Conservation (phyloP, 305 asterid species). For the Solanum hybrid region DNA sequence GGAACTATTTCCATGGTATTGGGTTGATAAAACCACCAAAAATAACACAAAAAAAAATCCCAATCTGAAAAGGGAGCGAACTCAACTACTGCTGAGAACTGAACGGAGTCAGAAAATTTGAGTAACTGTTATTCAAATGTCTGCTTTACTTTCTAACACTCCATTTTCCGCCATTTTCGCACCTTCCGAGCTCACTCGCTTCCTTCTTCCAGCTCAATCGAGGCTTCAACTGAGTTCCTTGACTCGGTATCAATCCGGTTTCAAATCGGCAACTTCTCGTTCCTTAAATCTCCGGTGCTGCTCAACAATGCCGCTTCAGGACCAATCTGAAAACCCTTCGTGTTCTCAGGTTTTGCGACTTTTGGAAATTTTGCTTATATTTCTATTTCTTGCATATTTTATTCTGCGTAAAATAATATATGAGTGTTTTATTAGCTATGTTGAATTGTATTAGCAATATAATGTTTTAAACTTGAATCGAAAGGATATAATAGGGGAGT, state of each 20-base stretch:
- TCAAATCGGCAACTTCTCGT: conserved; percentile 14
- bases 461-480: neutral
- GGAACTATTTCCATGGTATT: neutral
- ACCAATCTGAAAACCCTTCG: conserved; percentile 24
- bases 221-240: neutral
- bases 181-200: conserved; percentile 4
- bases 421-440: neutral
- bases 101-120: neutral
- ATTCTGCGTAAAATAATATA: neutral
- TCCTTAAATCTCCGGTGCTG: conserved; percentile 16
- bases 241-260: conserved; percentile 21
- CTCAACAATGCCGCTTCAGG: conserved; percentile 46
- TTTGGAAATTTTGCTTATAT: neutral
- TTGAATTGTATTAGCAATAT: neutral
- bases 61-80: neutral
- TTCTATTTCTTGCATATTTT: neutral
- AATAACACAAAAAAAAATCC: neutral
- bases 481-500: neutral
- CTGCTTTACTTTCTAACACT: conserved; percentile 6
- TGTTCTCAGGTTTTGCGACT: conserved; percentile 27
- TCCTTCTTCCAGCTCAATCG: neutral
- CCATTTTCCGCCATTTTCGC: neutral
- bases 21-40: neutral
- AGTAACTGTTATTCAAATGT: conserved; percentile 18
- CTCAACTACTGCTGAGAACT: neutral